Evolutionary conservation across 2,329 filamentous ascomycete genomes (phyloP).

Genomic region (Beauveria australis): DNA sequence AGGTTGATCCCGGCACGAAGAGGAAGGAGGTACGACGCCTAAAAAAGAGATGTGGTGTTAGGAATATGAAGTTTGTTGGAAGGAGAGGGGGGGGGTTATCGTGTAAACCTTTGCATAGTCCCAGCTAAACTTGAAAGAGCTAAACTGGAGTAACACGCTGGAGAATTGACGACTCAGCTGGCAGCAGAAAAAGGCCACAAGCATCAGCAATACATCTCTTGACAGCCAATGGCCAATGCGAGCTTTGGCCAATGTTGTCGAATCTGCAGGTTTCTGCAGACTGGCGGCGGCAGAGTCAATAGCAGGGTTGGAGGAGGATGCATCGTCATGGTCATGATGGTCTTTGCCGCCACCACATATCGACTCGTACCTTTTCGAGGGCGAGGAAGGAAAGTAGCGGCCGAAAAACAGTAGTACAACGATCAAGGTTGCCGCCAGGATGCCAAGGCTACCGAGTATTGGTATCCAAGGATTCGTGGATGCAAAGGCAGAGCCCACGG

Average conservation of each 20-base stretch:
- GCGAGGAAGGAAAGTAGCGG: background rate
- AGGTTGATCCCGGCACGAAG: constrained; percentile 13
- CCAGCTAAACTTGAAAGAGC: background rate
- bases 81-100: too few species aligned
- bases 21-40: constrained; percentile 15
- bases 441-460: background rate
- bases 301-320: background rate
- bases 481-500: background rate
- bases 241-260: background rate
- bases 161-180: background rate
- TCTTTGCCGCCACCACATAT: background rate
- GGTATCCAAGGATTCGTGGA: background rate
- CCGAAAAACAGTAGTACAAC: background rate
- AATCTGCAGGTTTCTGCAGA: background rate
- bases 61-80: background rate
- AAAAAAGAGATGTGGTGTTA: background rate
- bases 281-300: background rate
- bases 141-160: background rate
- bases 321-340: background rate
- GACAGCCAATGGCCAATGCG: background rate
- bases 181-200: background rate
- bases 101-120: background rate
- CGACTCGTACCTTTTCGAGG: background rate
- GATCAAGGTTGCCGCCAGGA: background rate
- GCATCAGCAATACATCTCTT: background rate